Evolutionary conservation across 495 filamentous ascomycete genomes (phyloP).

Genomic region (Tuber borchii): DNA sequence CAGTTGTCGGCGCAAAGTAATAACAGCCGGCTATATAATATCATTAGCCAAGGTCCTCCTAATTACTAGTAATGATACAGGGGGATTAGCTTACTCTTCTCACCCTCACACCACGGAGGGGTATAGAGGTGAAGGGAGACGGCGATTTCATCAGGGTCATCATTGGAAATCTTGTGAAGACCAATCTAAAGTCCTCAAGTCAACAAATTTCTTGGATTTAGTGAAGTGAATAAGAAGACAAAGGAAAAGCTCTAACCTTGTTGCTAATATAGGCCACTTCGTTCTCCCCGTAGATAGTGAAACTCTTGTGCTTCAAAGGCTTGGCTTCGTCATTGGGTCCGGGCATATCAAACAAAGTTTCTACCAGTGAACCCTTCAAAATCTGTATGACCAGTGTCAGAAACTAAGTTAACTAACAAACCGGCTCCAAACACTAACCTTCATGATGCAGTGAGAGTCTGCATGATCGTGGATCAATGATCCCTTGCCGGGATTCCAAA

Average conservation of each 20-base stretch:
- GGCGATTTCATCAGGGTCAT: slow-evolving; percentile 61
- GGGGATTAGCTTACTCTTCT: slow-evolving; percentile 4
- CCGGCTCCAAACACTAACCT: slow-evolving; percentile 42
- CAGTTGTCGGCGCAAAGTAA: slow-evolving; percentile 60
- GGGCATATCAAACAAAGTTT: slow-evolving; percentile 75
- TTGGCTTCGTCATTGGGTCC: slow-evolving; percentile 49
- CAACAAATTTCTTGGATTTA: slow-evolving; percentile 4
- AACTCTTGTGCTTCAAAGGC: slow-evolving; percentile 50
- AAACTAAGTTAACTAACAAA: not conserved
- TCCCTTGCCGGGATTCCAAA: slow-evolving; percentile 86
- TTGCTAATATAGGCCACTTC: slow-evolving; percentile 82
- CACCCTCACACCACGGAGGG: slow-evolving; percentile 65
- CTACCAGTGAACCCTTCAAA: slow-evolving; percentile 66
- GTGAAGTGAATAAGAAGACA: not conserved
- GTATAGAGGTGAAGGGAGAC: slow-evolving; percentile 88
- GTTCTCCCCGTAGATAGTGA: slow-evolving; percentile 54
- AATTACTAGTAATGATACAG: slow-evolving; percentile 38
- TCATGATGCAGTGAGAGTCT: slow-evolving; percentile 70
- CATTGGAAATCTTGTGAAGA: slow-evolving; percentile 74
- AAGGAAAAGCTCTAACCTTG: slow-evolving; percentile 44
- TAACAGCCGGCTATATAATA: slow-evolving; percentile 49
- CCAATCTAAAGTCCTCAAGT: slow-evolving; percentile 53
- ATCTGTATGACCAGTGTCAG: slow-evolving; percentile 46
- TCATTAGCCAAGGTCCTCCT: not conserved
- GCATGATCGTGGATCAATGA: slow-evolving; percentile 78